Evolutionary conservation across 192 early-diverging fungal species (phyloP).

Genomic region (Rhizoclosmatium globosum): DNA sequence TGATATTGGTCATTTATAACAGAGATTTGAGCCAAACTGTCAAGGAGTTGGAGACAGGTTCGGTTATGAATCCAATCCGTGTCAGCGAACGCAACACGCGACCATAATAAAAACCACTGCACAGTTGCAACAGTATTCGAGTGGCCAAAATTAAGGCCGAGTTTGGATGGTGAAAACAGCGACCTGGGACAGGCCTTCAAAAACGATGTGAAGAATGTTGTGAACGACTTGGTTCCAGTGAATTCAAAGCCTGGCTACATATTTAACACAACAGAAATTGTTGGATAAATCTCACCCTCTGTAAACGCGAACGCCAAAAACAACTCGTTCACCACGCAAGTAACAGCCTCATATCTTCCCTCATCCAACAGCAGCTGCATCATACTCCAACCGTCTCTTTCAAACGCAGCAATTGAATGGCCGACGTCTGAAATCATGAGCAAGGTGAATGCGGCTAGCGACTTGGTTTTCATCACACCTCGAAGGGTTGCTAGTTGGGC

Average conservation of each 20-base stretch:
- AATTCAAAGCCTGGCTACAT: slow-evolving; percentile 16
- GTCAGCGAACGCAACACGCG: slow-evolving; percentile 34
- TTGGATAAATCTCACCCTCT: slow-evolving; percentile 4
- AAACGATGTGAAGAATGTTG: slow-evolving; percentile 13
- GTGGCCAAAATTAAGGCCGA: background rate
- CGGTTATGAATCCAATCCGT: slow-evolving; percentile 38
- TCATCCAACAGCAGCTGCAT: slow-evolving; percentile 39
- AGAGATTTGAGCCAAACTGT: slow-evolving; percentile 30
- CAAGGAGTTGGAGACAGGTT: slow-evolving; percentile 29
- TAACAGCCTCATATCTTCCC: slow-evolving; percentile 15
- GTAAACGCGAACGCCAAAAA: slow-evolving; percentile 33
- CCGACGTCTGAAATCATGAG: slow-evolving; percentile 53
- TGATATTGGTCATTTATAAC: background rate
- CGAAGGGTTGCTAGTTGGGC: slow-evolving; percentile 45
- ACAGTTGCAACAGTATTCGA: background rate
- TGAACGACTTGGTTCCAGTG: background rate
- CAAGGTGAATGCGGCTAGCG: slow-evolving; percentile 47
- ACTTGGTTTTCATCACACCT: slow-evolving; percentile 38
- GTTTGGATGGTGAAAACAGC: background rate
- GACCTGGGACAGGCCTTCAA: slow-evolving; percentile 1
- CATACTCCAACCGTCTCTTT: slow-evolving; percentile 45
- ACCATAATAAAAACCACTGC: slow-evolving; percentile 26
- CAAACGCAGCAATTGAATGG: slow-evolving; percentile 40
- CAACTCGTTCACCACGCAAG: slow-evolving; percentile 30
- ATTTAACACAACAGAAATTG: background rate